These are phyloP conservation scores for Colletotrichum incanum DNA, from an alignment of 2,329 filamentous ascomycete genomes.

Conservation along the genomic window DNA sequence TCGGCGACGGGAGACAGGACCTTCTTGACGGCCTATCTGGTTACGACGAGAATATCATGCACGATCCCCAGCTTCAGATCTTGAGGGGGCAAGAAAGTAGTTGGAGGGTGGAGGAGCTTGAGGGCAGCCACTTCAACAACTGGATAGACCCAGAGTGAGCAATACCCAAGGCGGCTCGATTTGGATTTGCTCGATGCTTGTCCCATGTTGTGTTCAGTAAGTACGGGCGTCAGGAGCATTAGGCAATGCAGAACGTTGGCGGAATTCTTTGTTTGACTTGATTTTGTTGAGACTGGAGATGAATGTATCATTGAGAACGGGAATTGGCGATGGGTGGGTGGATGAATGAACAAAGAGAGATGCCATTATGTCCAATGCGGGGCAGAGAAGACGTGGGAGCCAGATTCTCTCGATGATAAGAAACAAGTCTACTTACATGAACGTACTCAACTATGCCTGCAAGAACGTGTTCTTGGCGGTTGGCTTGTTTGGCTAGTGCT, in stretches of 20 bases:
- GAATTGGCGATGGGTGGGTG: background rate
- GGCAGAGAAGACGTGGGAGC: background rate
- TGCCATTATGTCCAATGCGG: background rate
- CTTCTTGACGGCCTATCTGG: conserved; percentile 43
- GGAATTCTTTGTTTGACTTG: background rate
- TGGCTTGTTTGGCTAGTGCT: too few species aligned
- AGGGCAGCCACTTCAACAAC: conserved; percentile 50
- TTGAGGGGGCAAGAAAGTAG: conserved; percentile 52
- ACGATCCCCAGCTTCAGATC: conserved; percentile 46
- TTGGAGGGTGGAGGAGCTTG: conserved; percentile 55
- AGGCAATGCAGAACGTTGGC: conserved; percentile 10
- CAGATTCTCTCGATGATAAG: background rate
- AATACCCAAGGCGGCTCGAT: background rate
- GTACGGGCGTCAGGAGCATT: conserved; percentile 17
- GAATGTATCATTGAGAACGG: background rate
- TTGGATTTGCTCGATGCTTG: background rate
- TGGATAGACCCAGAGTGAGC: conserved; percentile 51
- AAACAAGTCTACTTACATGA: background rate
- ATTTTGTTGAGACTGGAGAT: conserved; percentile 24
- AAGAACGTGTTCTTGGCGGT: too few species aligned
- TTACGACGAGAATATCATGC: conserved; percentile 45
- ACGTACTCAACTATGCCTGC: background rate
- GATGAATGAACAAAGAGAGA: background rate
- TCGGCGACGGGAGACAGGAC: conserved; percentile 37
- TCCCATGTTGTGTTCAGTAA: background rate